A percentile compares a stretch with the other conserved stretches of the same genome.
phyloP scores from a whole-genome alignment of 2,329 filamentous ascomycete species.

The Mycogone perniciosa region DNA sequence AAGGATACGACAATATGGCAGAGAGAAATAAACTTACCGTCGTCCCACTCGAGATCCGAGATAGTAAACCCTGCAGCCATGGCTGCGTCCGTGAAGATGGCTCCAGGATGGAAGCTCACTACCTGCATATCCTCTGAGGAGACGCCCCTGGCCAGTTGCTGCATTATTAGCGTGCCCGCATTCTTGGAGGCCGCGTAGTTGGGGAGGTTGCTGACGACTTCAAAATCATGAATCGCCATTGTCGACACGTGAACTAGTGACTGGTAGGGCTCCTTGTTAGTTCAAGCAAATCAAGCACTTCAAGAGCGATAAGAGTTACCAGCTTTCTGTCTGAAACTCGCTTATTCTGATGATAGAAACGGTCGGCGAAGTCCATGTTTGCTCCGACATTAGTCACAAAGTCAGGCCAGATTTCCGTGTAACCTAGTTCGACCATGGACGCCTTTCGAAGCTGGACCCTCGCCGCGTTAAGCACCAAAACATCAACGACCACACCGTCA shows the following conservation, averaged over 20 bases:
- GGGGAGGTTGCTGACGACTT: conserved; percentile 8
- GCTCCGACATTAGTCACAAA: conserved; percentile 13
- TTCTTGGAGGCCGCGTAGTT: conserved; percentile 31
- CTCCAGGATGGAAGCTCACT: conserved; percentile 32
- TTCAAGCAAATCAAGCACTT: not conserved
- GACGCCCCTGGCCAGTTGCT: conserved; percentile 27
- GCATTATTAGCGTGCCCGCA: conserved; percentile 25
- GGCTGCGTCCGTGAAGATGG: conserved; percentile 24
- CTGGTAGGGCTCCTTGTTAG: not conserved
- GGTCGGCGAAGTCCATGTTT: conserved; percentile 16
- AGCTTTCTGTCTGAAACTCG: conserved; percentile 13
- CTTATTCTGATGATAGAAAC: conserved; percentile 30
- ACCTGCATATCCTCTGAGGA: conserved; percentile 29
- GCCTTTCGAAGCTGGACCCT: not conserved
- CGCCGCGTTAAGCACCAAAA: conserved; percentile 20
- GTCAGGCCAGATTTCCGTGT: conserved; percentile 9
- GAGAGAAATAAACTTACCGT: not conserved
- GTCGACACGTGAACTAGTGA: conserved; percentile 5
- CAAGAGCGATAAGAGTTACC: conserved; percentile 9
- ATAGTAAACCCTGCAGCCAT: conserved; percentile 11
- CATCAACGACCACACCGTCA: conserved; percentile 18
- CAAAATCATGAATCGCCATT: conserved; percentile 19
- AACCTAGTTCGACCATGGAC: conserved; percentile 8
- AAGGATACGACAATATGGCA: not conserved
- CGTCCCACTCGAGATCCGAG: not conserved